Percentiles rank a stretch among this genome's conserved stretches.
Conservation (phyloP, 2,329 filamentous ascomycete genomes). For the Corinectria fuckeliana region DNA sequence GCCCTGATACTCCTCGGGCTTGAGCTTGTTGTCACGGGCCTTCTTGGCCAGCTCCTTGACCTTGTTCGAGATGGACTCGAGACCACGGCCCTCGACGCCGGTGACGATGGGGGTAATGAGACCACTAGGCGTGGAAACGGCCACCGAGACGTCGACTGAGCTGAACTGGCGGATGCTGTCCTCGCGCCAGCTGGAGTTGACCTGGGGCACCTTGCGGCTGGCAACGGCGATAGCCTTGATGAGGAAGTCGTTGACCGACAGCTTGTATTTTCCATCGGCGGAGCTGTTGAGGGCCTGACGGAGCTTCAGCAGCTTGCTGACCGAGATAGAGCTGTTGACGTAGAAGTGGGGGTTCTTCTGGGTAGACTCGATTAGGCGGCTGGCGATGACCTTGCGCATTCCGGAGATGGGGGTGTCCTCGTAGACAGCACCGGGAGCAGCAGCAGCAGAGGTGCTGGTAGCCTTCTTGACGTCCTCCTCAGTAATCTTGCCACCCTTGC, state of each 20-base stretch:
- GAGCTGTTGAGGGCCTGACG: conserved; percentile 90
- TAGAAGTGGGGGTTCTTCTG: conserved; percentile 98
- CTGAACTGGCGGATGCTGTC: conserved; percentile 93
- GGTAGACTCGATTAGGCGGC: conserved; percentile 84
- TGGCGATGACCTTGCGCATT: conserved; percentile 99
- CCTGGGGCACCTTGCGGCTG: conserved; percentile 90
- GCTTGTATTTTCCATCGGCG: conserved; percentile 93
- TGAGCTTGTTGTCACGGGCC: conserved; percentile 95
- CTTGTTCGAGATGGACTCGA: conserved; percentile 84
- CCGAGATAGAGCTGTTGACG: conserved; percentile 88
- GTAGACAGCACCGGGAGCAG: conserved; percentile 70
- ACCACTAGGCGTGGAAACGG: conserved; percentile 89
- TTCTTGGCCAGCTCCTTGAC: conserved; percentile 98
- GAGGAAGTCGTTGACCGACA: conserved; percentile 99
- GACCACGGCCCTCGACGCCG: conserved; percentile 83
- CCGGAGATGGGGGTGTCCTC: conserved; percentile 84
- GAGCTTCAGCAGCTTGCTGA: conserved; percentile 94
- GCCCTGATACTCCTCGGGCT: conserved; percentile 99
- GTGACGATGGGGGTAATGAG: conserved; percentile 98
- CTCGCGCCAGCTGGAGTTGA: conserved; percentile 94
- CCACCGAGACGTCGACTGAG: conserved; percentile 92
- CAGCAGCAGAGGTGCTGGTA: conserved; percentile 61
- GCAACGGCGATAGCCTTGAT: conserved; percentile 94
- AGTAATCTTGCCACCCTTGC: conserved; percentile 85
- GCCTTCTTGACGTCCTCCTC: conserved; percentile 93